Evolutionary conservation across 2,329 filamentous ascomycete species (phyloP).

Genomic region (Aspergillus persii): DNA sequence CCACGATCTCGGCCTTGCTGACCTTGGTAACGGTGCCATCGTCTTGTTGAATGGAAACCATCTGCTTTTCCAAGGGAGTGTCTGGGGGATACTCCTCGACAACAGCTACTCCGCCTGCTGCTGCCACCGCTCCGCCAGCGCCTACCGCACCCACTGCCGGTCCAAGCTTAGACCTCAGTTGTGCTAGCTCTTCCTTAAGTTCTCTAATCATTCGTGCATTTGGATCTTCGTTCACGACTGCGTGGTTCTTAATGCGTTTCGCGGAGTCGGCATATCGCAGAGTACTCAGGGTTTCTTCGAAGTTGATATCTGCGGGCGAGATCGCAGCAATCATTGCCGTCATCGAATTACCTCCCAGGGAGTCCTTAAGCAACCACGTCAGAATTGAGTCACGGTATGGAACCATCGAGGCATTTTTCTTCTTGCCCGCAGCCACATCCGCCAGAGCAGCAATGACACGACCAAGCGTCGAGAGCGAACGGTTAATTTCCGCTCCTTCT

Average conservation of each 20-base stretch:
- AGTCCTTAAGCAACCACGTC: conserved; percentile 97
- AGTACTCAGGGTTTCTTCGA: conserved; percentile 94
- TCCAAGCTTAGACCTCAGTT: conserved; percentile 82
- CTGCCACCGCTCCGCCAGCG: conserved; percentile 41
- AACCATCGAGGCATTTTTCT: conserved; percentile 72
- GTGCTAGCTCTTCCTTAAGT: conserved; percentile 86
- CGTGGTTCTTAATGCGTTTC: conserved; percentile 99
- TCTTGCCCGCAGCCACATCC: conserved; percentile 81
- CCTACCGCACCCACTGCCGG: conserved; percentile 39
- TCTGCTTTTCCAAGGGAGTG: conserved; percentile 90
- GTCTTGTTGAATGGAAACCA: conserved; percentile 84
- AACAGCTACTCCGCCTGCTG: conserved; percentile 49
- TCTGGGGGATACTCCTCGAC: conserved; percentile 89
- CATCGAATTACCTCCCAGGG: conserved; percentile 96
- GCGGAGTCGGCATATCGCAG: conserved; percentile 95
- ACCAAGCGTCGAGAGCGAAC: conserved; percentile 90
- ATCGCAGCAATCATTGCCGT: conserved; percentile 99
- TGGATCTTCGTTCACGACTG: conserved; percentile 97
- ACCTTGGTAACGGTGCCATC: conserved; percentile 92
- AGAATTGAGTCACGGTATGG: conserved; percentile 96
- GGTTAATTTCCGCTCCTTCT: conserved; percentile 97
- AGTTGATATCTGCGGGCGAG: conserved; percentile 97
- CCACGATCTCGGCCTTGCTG: conserved; percentile 95
- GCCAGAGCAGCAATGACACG: conserved; percentile 96
- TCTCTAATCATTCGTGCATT: conserved; percentile 99